A percentile compares a stretch with the other conserved stretches of the same genome.
Evolutionary conservation across 768 basidiomycete genomes (phyloP).

Genomic region (Dentipellis fragilis): DNA sequence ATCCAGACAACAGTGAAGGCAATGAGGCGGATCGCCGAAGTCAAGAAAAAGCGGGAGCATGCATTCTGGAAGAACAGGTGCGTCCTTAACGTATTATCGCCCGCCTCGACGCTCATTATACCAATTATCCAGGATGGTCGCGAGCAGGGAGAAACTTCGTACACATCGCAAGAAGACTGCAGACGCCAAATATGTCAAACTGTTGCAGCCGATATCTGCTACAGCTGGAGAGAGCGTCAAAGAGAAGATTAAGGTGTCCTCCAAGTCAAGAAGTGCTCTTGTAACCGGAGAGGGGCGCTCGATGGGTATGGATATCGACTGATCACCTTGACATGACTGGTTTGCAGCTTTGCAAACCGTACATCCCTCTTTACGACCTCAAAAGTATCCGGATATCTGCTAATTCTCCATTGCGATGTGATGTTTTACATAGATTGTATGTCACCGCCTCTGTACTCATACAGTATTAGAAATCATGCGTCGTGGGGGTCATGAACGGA

Average conservation of each 20-base stretch:
- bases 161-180: slow-evolving; percentile 59
- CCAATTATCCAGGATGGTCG: slow-evolving; percentile 58
- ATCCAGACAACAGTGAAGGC: slow-evolving; percentile 90
- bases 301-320: slow-evolving; percentile 90
- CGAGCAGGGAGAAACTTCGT: slow-evolving; percentile 68
- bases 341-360: not conserved
- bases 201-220: slow-evolving; percentile 52
- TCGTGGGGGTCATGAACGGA: too few relatives aligned
- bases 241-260: slow-evolving; percentile 71
- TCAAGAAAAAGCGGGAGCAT: slow-evolving; percentile 81
- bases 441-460: too few relatives aligned
- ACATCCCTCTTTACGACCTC: not conserved
- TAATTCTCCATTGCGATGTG: not conserved
- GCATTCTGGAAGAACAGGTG: slow-evolving; percentile 95
- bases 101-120: not conserved
- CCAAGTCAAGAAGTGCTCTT: slow-evolving; percentile 61
- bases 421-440: not conserved
- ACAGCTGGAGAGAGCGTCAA: slow-evolving; percentile 38
- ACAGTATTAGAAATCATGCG: too few relatives aligned
- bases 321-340: slow-evolving; percentile 10
- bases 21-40: slow-evolving; percentile 91
- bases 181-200: slow-evolving; percentile 47
- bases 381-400: not conserved
- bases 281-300: slow-evolving; percentile 75
- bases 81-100: slow-evolving; percentile 10